A percentile compares a stretch with the other conserved stretches of the same genome.
Conservation (phyloP, 1,139 yeast species). For the Yamadazyma aaseri region DNA sequence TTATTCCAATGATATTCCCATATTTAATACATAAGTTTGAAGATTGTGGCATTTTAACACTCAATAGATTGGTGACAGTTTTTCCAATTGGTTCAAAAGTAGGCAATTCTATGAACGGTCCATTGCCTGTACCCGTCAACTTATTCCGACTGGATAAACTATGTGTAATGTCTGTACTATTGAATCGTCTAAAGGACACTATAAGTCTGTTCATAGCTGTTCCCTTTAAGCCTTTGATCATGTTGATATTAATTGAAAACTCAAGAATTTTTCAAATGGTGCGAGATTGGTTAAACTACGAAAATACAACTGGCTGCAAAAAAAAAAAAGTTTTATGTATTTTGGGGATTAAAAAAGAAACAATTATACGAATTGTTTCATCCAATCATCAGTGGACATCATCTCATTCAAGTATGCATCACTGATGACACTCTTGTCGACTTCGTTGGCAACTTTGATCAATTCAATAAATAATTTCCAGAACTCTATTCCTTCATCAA, state of each 20-base stretch:
- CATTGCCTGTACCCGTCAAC: slow-evolving; percentile 32
- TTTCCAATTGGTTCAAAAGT: slow-evolving; percentile 31
- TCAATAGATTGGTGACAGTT: slow-evolving; percentile 28
- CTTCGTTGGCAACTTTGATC: slow-evolving; percentile 32
- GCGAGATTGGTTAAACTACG: background rate
- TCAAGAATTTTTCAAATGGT: background rate
- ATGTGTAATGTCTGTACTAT: slow-evolving; percentile 8
- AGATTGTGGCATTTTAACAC: slow-evolving; percentile 35
- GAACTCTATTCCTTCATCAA: slow-evolving; percentile 37
- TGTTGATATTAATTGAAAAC: too few relatives aligned
- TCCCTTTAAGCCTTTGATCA: background rate
- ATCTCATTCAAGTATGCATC: slow-evolving; percentile 34
- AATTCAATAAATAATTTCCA: slow-evolving; percentile 44
- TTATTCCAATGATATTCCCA: slow-evolving; percentile 34
- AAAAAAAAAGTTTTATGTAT: background rate
- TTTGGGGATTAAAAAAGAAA: background rate
- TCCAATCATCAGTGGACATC: slow-evolving; percentile 44
- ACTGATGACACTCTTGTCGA: slow-evolving; percentile 34
- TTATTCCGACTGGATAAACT: slow-evolving; percentile 15
- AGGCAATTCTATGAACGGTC: slow-evolving; percentile 43
- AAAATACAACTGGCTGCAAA: background rate
- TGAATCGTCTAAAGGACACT: slow-evolving; percentile 2
- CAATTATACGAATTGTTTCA: slow-evolving; percentile 24
- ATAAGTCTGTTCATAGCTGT: background rate
- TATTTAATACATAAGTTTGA: slow-evolving; percentile 30